Percentiles rank a stretch among this genome's conserved stretches.
Evolutionary conservation across 1,284 basidiomycete species (phyloP).

Genomic region (Chalciporus sp.): DNA sequence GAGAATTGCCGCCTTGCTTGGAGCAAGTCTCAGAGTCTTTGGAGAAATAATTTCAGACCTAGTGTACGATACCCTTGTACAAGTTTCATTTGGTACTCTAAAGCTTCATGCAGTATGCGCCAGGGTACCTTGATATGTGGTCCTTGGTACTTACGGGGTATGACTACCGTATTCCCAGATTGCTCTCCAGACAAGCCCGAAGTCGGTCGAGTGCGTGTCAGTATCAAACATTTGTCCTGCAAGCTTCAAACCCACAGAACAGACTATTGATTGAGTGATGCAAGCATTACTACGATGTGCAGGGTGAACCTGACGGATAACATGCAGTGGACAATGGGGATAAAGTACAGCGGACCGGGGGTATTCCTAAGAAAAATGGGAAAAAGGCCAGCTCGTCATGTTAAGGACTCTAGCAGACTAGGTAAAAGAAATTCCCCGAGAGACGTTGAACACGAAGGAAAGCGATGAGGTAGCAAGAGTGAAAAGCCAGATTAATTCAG

Average conservation of each 20-base stretch:
- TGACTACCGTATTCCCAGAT: too few relatives aligned
- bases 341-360: conserved; percentile 48
- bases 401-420: conserved; percentile 32
- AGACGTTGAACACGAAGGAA: conserved; percentile 15
- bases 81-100: not conserved
- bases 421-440: conserved; percentile 24
- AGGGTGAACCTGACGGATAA: conserved; percentile 35
- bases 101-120: conserved; percentile 1
- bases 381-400: conserved; percentile 39
- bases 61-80: not conserved
- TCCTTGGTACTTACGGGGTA: too few relatives aligned
- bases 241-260: conserved; percentile 14
- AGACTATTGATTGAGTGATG: conserved; percentile 43
- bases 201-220: not conserved
- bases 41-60: not conserved
- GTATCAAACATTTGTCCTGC: not conserved
- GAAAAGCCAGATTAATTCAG: conserved; percentile 10
- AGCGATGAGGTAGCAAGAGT: conserved; percentile 5
- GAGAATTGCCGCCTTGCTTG: conserved; percentile 17
- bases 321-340: conserved; percentile 36
- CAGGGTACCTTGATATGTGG: too few relatives aligned
- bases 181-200: too few relatives aligned
- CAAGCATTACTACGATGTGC: conserved; percentile 40
- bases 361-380: conserved; percentile 34
- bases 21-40: conserved; percentile 9